Evolutionary conservation across 1,284 basidiomycete genomes (phyloP).

Genomic region (Ustilago esculenta): DNA sequence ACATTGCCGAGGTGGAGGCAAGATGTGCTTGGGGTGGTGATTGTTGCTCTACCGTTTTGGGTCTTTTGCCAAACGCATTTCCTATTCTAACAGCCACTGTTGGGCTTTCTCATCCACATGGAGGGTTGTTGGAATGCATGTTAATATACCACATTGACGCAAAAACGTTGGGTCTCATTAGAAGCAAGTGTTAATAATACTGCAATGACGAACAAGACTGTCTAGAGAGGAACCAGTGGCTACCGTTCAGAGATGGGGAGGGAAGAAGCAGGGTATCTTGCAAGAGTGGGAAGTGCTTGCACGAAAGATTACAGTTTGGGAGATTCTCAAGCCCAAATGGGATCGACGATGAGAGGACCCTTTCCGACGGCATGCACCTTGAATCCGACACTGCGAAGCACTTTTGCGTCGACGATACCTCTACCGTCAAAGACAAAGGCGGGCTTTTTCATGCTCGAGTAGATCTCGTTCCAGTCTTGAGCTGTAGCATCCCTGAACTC

Average conservation of each 20-base stretch:
- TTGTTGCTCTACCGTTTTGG: slow-evolving; percentile 47
- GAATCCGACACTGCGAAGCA: slow-evolving; percentile 88
- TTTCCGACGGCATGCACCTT: slow-evolving; percentile 74
- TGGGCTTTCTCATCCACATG: no score
- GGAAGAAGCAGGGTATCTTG: slow-evolving; percentile 21
- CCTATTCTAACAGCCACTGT: slow-evolving; percentile 12
- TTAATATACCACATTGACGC: slow-evolving; percentile 1
- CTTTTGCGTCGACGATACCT: slow-evolving; percentile 81
- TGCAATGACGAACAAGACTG: slow-evolving; percentile 4
- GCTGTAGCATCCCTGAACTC: slow-evolving; percentile 78
- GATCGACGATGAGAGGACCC: slow-evolving; percentile 63
- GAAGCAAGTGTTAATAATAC: no score
- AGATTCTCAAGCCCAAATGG: slow-evolving; percentile 54
- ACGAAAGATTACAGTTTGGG: no score
- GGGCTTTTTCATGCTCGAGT: slow-evolving; percentile 91
- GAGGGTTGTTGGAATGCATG: no score
- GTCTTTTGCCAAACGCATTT: slow-evolving; percentile 42
- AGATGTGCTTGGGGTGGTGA: slow-evolving; percentile 31
- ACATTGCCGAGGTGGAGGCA: slow-evolving; percentile 6
- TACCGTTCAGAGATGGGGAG: no score
- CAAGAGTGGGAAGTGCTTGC: background rate
- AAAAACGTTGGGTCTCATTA: no score
- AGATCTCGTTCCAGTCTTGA: slow-evolving; percentile 88
- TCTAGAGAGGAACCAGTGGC: background rate
- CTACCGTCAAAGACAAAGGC: slow-evolving; percentile 81